These are phyloP conservation scores for Suhomyces xylopsoci DNA, from an alignment of 805 yeast species.

Conservation along the genomic window DNA sequence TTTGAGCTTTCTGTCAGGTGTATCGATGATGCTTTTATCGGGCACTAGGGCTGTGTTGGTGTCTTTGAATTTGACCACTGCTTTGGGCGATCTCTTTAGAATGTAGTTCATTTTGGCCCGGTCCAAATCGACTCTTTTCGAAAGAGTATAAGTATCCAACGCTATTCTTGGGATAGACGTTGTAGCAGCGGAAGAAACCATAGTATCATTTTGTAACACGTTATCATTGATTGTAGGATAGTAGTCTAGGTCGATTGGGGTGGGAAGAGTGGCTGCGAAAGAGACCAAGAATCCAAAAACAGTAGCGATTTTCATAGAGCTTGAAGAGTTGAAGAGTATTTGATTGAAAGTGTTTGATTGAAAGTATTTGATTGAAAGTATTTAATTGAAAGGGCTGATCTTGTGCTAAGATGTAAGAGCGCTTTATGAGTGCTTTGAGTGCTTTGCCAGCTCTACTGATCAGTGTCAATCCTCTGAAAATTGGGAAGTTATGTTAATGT, in stretches of 20 bases:
- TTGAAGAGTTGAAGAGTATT: no score
- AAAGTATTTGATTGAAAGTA: no score
- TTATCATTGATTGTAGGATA: not conserved
- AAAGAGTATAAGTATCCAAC: not conserved
- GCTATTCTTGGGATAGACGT: not conserved
- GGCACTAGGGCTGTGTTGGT: constrained; percentile 17
- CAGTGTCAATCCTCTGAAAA: no score
- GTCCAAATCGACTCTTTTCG: constrained; percentile 10
- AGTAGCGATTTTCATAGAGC: not conserved
- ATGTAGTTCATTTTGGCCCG: constrained; percentile 10
- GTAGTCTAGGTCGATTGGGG: not conserved
- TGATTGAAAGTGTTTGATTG: no score
- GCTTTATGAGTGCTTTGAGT: no score
- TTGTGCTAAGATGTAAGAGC: no score
- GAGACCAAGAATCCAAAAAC: not conserved
- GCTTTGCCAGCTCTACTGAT: no score
- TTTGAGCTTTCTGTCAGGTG: not conserved
- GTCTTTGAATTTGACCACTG: constrained; percentile 15
- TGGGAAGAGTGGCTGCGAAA: not conserved
- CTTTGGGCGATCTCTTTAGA: constrained; percentile 7
- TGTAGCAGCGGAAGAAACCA: no score
- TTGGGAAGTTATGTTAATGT: no score
- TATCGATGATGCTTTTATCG: constrained; percentile 3
- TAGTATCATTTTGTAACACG: no score
- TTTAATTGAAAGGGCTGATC: no score